phyloP scores from a whole-genome alignment of 495 filamentous ascomycete species.

The Cryomyces antarcticus region DNA sequence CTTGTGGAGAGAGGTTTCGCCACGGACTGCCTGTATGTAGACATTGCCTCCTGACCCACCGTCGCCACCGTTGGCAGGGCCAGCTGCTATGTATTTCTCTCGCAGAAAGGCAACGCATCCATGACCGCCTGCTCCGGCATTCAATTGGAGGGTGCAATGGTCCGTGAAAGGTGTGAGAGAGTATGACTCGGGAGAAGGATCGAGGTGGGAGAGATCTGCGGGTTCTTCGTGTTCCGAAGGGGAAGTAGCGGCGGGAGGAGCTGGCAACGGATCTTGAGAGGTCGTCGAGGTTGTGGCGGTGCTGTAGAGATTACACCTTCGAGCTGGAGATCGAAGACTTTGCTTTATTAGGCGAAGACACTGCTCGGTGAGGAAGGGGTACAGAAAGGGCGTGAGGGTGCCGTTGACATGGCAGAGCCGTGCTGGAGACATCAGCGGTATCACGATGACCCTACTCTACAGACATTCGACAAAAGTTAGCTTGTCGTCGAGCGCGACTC shows the following conservation, averaged over 20 bases:
- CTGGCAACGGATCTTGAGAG: slow-evolving; percentile 6
- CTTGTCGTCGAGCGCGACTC: too few relatives aligned
- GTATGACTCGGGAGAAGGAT: slow-evolving; percentile 67
- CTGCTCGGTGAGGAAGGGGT: slow-evolving; percentile 29
- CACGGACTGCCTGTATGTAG: slow-evolving; percentile 83
- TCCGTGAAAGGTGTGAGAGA: slow-evolving; percentile 66
- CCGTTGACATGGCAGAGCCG: slow-evolving; percentile 3
- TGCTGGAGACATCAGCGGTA: too few relatives aligned
- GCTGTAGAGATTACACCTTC: neutral
- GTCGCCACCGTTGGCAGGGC: slow-evolving; percentile 93
- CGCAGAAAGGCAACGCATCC: slow-evolving; percentile 86
- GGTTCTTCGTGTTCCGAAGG: slow-evolving; percentile 2
- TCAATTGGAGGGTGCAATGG: slow-evolving; percentile 52
- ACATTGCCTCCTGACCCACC: slow-evolving; percentile 79
- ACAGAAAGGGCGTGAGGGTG: slow-evolving; percentile 43
- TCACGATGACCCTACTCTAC: too few relatives aligned
- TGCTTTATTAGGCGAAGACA: slow-evolving; percentile 11
- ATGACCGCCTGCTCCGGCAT: slow-evolving; percentile 64
- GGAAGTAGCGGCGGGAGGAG: slow-evolving; percentile 9
- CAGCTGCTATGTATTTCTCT: slow-evolving; percentile 68
- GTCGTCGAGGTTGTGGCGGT: slow-evolving; percentile 14
- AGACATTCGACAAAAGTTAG: too few relatives aligned
- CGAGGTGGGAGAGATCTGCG: slow-evolving; percentile 33
- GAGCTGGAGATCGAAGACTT: slow-evolving; percentile 4
- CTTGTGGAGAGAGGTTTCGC: slow-evolving; percentile 84